phyloP scores from a whole-genome alignment of 352 stramenopile genomes.

The Plasmopara halstedii region DNA sequence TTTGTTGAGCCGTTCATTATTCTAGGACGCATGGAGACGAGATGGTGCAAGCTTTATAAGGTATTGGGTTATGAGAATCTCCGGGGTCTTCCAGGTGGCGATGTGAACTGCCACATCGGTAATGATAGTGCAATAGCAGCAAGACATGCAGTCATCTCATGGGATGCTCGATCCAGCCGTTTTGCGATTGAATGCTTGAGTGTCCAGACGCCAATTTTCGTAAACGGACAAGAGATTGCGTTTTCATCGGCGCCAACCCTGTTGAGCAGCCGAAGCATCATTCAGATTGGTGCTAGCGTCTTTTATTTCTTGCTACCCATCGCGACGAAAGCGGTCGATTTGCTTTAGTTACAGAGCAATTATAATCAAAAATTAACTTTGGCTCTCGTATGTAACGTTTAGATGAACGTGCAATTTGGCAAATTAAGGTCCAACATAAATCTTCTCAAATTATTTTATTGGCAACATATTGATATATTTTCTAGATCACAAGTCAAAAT shows the following conservation, averaged over 20 bases:
- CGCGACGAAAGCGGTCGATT: conserved; percentile 5
- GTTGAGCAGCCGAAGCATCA: conserved; percentile 43
- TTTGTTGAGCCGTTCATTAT: conserved; percentile 57
- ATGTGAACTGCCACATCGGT: conserved; percentile 67
- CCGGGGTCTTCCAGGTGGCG: conserved; percentile 41
- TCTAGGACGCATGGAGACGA: conserved; percentile 46
- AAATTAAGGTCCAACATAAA: too few relatives aligned
- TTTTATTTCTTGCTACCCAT: conserved; percentile 77
- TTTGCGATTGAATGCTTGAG: conserved; percentile 75
- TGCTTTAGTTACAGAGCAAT: not conserved
- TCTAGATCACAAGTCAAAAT: too few relatives aligned
- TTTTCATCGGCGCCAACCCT: conserved; percentile 37
- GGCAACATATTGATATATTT: too few relatives aligned
- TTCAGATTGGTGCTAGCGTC: conserved; percentile 60
- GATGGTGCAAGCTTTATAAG: conserved; percentile 58
- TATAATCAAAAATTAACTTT: too few relatives aligned
- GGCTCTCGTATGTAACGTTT: too few relatives aligned
- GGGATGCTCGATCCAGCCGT: conserved; percentile 29
- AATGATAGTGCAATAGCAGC: conserved; percentile 50
- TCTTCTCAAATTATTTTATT: too few relatives aligned
- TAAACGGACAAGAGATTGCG: conserved; percentile 54
- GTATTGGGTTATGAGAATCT: conserved; percentile 32
- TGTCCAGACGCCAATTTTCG: conserved; percentile 35
- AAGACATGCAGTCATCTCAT: conserved; percentile 61
- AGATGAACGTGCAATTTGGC: too few relatives aligned